Base-by-base conservation (phyloP, 805 yeast species). In the Saitoella complicata region DNA sequence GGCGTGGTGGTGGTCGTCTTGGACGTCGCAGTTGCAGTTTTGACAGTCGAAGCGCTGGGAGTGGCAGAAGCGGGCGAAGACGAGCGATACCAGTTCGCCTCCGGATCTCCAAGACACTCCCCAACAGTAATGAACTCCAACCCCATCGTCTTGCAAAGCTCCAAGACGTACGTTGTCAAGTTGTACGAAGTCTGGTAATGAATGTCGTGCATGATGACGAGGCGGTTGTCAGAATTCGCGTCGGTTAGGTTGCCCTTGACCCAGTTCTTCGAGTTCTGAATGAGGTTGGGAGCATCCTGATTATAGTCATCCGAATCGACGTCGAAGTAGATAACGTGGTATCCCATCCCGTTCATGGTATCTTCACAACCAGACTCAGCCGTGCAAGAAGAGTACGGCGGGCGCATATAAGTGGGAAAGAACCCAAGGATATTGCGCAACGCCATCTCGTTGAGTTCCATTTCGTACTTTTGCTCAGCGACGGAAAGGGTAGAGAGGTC, bases 381-480 rank as follows among this genome's bases (percentile, higher is more conserved):
- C 7, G 30, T 35, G 44, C 50, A 47, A 9, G 32, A 21, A 10
- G 48, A 45, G 31, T 47, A 47, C 32, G 50, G 50, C 4, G 50
- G 48, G 5, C 50, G 36, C 42, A 45, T 43, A 12, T 47, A 47
- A 7, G 50, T 42, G 6, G 50, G 50, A 13, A 47, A 44, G 30
- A 35, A 31, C 10, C 50, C 50, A 30, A 47, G 21, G 11, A 47
- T 47, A 36, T 40, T 38, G 32, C 21, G 12, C n/a, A 47, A 36
- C n/a, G 50, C 50, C 41, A 47, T 47, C 34, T 47, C 50, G 33
- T 47, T 47, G 36, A 45, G 45, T 32, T 38, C 39, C 11, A 47
- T 41, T 37, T 47, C 50, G 30, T 32, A 29, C 13, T 34, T 38
- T 41, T 42, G 44, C 31, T 39, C 40, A 37, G 38, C 35, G 4